These are phyloP conservation scores for Paecilomyces niveus DNA, from an alignment of 2,329 filamentous ascomycete species.

Conservation along the genomic window DNA sequence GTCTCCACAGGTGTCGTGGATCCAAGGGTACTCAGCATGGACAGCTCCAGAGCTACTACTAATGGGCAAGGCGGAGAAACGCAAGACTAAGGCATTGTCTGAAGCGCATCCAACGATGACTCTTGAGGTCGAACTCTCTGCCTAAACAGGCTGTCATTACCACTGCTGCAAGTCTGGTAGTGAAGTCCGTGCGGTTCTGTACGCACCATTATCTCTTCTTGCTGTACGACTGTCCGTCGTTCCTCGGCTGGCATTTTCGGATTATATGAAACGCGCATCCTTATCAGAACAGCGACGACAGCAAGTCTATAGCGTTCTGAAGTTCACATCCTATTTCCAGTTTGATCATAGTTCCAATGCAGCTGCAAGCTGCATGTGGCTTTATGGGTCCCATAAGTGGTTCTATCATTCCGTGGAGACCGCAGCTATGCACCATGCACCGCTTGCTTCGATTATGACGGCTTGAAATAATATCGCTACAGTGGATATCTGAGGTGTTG, in stretches of 20 bases:
- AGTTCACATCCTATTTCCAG: not conserved
- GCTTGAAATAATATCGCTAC: not conserved
- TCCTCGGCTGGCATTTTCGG: not conserved
- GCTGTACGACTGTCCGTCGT: not conserved
- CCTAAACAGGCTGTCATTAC: not conserved
- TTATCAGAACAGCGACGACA: not conserved
- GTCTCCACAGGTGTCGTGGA: not conserved
- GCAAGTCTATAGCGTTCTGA: not conserved
- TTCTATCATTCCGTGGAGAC: not conserved
- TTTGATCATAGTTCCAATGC: not conserved
- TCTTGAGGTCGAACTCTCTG: not conserved
- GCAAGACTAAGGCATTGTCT: not conserved
- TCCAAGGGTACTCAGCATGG: not conserved
- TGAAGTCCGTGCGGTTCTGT: not conserved
- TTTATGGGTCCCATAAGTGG: not conserved
- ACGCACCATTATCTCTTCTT: not conserved
- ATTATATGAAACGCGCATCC: not conserved
- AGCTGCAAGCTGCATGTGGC: not conserved
- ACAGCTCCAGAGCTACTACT: not conserved
- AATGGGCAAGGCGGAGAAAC: not conserved
- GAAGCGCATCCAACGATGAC: not conserved
- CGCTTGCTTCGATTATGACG: not conserved
- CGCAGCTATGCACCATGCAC: not conserved
- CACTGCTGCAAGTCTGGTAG: not conserved
- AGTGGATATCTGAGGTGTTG: not conserved